A percentile compares a stretch with the other conserved stretches of the same genome.
phyloP scores from a whole-genome alignment of 371 early-diverging fungal species.

The Parasitella parasitica region DNA sequence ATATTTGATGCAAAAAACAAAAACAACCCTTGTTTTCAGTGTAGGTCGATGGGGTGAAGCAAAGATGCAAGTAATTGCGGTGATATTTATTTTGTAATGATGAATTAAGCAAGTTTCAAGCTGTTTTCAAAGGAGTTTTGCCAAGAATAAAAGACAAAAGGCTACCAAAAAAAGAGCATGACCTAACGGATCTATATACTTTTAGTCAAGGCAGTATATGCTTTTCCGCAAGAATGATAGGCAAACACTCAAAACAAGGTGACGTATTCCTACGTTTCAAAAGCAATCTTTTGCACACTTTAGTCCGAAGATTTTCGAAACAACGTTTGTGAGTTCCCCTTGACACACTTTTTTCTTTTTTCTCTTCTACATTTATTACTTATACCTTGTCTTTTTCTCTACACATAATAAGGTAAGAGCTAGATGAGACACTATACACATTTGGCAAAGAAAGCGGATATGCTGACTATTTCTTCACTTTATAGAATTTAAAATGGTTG shows the following conservation, averaged over 20 bases:
- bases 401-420: background rate
- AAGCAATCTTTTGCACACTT: background rate
- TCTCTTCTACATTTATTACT: background rate
- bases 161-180: no score
- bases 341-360: conserved; percentile 15
- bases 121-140: no score
- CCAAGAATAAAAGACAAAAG: no score
- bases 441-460: background rate
- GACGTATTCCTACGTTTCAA: conserved; percentile 1
- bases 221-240: no score
- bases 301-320: background rate
- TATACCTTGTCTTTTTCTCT: conserved; percentile 6
- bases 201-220: no score
- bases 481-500: conserved; percentile 1
- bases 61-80: no score
- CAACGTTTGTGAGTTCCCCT: background rate
- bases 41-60: no score
- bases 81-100: no score
- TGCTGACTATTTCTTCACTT: background rate
- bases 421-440: background rate
- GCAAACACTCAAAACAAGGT: background rate
- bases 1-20: no score
- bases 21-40: no score
- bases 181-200: no score
- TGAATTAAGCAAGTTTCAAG: no score